Base-by-base conservation (phyloP, 352 stramenopile genomes). In the Pythium diclinum region DNA sequence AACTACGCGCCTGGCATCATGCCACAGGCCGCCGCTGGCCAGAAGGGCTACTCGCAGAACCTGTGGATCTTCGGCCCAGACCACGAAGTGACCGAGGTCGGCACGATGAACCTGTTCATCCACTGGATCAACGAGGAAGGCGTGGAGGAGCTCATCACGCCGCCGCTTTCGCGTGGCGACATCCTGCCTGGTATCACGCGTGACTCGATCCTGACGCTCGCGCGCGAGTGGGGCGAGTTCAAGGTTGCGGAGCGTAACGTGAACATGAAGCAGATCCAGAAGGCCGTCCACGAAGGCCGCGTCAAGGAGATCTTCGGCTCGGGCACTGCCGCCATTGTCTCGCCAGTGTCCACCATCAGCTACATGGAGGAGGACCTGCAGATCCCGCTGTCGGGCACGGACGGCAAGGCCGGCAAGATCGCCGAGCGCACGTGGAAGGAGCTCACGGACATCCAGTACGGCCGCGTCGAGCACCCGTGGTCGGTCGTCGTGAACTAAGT, bases 31-130 rank as follows among this genome's bases (percentile, higher is more conserved):
- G 81, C 96, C 46, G 96, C 96, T 0, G 76, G 81, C 4, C 75
- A 89, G 56, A 78, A 91, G 61, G 91, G 89, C 9, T 97, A 94
- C 79, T 89, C 88, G 42, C 94, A 92, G 79, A 94, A 92, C 70
- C 77, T 99, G 56, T 99, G 96, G 96, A 80, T 99, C 61, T 98
- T 98, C 75, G 95, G 96, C 11, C 81, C 94, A 0, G 86, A 99
- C 51, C 81, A 98, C 63, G 76, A 91, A 25, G 87, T 95, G 56
- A 95, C 86, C 3, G 86, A 95, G 68, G 86, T 91, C 19, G 96
- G 96, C 54, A 96, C 96, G 3, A 99, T 99, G 97, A 99, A 99
- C 80, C 80, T 99, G 44, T 99, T 99, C 72, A 92, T 99, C 69
- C 88, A 98, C 70, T 94, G 94, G 79, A 82, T 85, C 54, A 98